Conservation (phyloP, 1,139 yeast genomes). For the Meyerozyma carpophila region DNA sequence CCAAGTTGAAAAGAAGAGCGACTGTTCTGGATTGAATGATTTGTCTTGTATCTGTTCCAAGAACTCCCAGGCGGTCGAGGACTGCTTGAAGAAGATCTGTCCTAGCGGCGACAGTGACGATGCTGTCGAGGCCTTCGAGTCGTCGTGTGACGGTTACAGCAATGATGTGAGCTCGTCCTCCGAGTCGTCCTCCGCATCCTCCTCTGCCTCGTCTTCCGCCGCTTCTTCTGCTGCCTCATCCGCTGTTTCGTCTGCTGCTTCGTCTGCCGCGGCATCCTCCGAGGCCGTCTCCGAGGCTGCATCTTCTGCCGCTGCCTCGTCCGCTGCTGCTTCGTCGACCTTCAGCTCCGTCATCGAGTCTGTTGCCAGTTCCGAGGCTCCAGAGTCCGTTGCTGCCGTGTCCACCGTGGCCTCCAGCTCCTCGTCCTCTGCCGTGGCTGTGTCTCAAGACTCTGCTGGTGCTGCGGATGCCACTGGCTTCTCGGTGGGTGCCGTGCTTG, state of each 20-base stretch:
- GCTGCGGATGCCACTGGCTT: slow-evolving; percentile 10
- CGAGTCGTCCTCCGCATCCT: slow-evolving; percentile 5
- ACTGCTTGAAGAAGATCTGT: slow-evolving; percentile 61
- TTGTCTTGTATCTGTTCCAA: slow-evolving; percentile 60
- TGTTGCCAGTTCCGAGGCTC: slow-evolving; percentile 8
- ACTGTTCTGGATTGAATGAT: slow-evolving; percentile 56
- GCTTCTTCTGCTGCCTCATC: slow-evolving; percentile 19
- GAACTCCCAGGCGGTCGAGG: slow-evolving; percentile 44
- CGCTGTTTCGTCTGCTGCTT: slow-evolving; percentile 12
- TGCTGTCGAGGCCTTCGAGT: slow-evolving; percentile 54
- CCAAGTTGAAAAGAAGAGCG: slow-evolving; percentile 51
- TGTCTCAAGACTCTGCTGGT: slow-evolving; percentile 13
- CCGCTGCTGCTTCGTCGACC: slow-evolving; percentile 9
- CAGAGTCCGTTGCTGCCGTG: slow-evolving; percentile 10
- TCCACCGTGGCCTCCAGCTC: slow-evolving; percentile 9
- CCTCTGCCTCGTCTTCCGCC: slow-evolving; percentile 15
- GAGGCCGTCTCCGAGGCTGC: slow-evolving; percentile 1
- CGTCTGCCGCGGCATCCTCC: slow-evolving; percentile 7
- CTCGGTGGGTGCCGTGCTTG: slow-evolving; percentile 15
- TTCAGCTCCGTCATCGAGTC: slow-evolving; percentile 7
- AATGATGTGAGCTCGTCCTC: slow-evolving; percentile 9
- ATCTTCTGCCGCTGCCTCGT: slow-evolving; percentile 10
- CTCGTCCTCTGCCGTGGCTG: slow-evolving; percentile 7
- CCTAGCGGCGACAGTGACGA: slow-evolving; percentile 53
- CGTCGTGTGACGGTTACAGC: slow-evolving; percentile 43